Evolutionary conservation across 345 rosid genomes (phyloP).

Genomic region (Eucalyptus shirleyi): DNA sequence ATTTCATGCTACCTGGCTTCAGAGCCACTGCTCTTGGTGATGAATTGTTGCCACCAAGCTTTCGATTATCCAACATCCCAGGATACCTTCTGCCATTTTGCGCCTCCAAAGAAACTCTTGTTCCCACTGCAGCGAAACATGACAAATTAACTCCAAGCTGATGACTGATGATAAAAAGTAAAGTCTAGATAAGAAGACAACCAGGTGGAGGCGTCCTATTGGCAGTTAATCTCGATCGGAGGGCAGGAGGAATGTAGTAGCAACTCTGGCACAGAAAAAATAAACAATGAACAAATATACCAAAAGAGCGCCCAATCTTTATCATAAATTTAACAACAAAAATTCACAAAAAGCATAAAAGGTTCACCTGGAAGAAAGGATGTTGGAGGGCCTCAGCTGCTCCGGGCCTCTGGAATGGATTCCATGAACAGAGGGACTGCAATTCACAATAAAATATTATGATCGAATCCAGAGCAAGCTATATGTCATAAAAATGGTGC

Average conservation of each 20-base stretch:
- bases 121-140: slow-evolving; percentile 22
- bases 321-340: not conserved
- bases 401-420: slow-evolving; percentile 7
- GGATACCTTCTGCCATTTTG: slow-evolving; percentile 26
- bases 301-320: not conserved
- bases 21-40: slow-evolving; percentile 34
- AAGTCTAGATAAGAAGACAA: not conserved
- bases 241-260: slow-evolving; percentile 3
- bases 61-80: slow-evolving; percentile 19
- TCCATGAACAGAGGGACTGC: slow-evolving; percentile 11
- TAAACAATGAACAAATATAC: not conserved
- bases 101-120: slow-evolving; percentile 32
- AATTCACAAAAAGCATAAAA: not conserved
- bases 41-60: slow-evolving; percentile 20
- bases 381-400: slow-evolving; percentile 12
- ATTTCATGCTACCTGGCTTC: slow-evolving; percentile 12
- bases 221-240: not conserved
- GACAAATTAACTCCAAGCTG: not conserved
- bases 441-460: not conserved
- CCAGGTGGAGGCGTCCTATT: slow-evolving; percentile 68
- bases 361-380: slow-evolving; percentile 10
- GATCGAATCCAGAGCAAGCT: not conserved
- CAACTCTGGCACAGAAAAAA: not conserved
- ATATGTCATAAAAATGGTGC: not conserved
- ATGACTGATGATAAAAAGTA: not conserved